phyloP scores from a whole-genome alignment of 1,139 yeast species.

The Pichia sp. region DNA sequence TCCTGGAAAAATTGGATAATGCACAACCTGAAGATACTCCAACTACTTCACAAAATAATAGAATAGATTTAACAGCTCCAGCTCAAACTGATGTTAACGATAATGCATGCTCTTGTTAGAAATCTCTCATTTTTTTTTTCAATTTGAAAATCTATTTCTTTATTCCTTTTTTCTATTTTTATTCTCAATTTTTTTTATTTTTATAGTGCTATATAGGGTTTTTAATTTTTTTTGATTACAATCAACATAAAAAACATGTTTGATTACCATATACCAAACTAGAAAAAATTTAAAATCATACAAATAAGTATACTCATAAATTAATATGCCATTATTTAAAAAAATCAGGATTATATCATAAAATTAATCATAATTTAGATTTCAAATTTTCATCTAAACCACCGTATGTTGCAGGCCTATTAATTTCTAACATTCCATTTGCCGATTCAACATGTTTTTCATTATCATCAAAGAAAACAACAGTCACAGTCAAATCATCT shows the following conservation, averaged over 20 bases:
- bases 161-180: background rate
- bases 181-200: too few relatives aligned
- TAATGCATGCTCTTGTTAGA: conserved; percentile 17
- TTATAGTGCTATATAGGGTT: too few relatives aligned
- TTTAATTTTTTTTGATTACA: too few relatives aligned
- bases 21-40: conserved; percentile 17
- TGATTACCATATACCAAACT: too few relatives aligned
- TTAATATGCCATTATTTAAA: too few relatives aligned
- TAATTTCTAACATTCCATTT: conserved; percentile 47
- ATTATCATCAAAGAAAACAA: conserved; percentile 70
- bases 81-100: conserved; percentile 14
- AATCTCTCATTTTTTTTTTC: too few relatives aligned
- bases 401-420: conserved; percentile 48
- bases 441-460: conserved; percentile 40
- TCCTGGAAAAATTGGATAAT: conserved; percentile 45
- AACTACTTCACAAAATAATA: conserved; percentile 19
- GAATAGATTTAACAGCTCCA: conserved; percentile 36
- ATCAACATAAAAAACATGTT: too few relatives aligned
- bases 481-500: conserved; percentile 94
- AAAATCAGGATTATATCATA: too few relatives aligned
- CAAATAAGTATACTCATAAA: too few relatives aligned
- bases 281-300: too few relatives aligned
- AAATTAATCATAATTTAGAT: conserved; percentile 37
- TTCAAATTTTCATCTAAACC: conserved; percentile 44
- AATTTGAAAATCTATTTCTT: too few relatives aligned